Percentiles rank a stretch among this genome's conserved stretches.
These are phyloP conservation scores for Fragilaria crotonensis DNA, from an alignment of 108 stramenopile species.

Conservation along the genomic window DNA sequence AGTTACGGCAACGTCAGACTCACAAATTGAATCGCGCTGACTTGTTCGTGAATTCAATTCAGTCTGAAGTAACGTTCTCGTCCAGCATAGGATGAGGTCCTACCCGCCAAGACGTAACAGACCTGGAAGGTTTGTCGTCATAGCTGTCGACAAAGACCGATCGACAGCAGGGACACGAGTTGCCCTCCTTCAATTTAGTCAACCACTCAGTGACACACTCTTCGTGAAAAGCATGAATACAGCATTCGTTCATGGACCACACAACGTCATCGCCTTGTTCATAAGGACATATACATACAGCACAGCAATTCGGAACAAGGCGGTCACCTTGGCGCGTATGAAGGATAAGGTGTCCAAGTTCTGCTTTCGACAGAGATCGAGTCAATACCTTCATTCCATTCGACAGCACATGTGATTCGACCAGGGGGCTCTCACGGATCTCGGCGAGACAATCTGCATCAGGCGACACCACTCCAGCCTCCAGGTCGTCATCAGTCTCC, in stretches of 20 bases:
- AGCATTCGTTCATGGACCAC: slow-evolving; percentile 36
- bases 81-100: too few relatives aligned
- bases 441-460: background rate
- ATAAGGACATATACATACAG: slow-evolving; percentile 59
- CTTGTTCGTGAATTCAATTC: background rate
- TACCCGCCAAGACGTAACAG: too few relatives aligned
- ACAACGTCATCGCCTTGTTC: slow-evolving; percentile 43
- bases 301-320: slow-evolving; percentile 56
- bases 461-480: background rate
- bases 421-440: background rate
- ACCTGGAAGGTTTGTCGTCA: too few relatives aligned
- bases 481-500: background rate
- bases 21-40: background rate
- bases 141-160: slow-evolving; percentile 44
- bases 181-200: slow-evolving; percentile 45
- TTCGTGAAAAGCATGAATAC: slow-evolving; percentile 64
- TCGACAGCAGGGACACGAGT: slow-evolving; percentile 65
- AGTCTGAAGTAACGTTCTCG: too few relatives aligned
- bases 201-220: slow-evolving; percentile 71
- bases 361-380: background rate
- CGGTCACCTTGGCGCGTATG: background rate
- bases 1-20: background rate
- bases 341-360: background rate
- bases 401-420: slow-evolving; percentile 9
- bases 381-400: background rate